phyloP scores from a whole-genome alignment of 2,329 filamentous ascomycete species.

The Hymenoscyphus scutula region DNA sequence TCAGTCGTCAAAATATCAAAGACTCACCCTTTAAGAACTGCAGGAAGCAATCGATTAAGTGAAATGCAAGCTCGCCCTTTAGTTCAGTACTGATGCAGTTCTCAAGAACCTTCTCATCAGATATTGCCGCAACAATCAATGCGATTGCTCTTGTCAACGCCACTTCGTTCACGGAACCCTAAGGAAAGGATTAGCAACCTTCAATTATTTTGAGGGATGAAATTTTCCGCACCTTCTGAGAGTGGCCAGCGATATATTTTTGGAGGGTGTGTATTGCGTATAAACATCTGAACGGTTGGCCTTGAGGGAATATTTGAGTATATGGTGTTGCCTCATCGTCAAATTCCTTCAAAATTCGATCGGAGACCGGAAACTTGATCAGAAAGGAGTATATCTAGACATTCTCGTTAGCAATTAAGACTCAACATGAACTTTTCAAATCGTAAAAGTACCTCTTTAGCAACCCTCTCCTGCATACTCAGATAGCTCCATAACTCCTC shows the following conservation, averaged over 20 bases:
- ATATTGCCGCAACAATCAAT: slow-evolving; percentile 60
- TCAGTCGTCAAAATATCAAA: background rate
- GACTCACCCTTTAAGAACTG: slow-evolving; percentile 52
- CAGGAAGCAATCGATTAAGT: slow-evolving; percentile 56
- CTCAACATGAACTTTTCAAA: background rate
- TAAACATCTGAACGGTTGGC: slow-evolving; percentile 68
- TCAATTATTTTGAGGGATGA: slow-evolving; percentile 36
- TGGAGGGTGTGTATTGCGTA: slow-evolving; percentile 69
- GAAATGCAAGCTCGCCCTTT: slow-evolving; percentile 49
- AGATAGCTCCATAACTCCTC: slow-evolving; percentile 80
- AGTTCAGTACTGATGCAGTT: slow-evolving; percentile 44
- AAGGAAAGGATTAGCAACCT: slow-evolving; percentile 12
- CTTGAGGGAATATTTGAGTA: slow-evolving; percentile 63
- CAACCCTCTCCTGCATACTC: slow-evolving; percentile 66
- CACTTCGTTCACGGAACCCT: slow-evolving; percentile 35
- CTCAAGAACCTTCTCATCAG: slow-evolving; percentile 52
- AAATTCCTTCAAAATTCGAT: slow-evolving; percentile 58
- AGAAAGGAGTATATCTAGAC: slow-evolving; percentile 68
- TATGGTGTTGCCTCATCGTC: slow-evolving; percentile 52
- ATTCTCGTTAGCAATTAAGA: slow-evolving; percentile 11
- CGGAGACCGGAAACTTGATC: slow-evolving; percentile 65
- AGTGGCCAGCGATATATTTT: slow-evolving; percentile 50
- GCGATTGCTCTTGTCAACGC: slow-evolving; percentile 46
- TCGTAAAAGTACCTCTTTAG: slow-evolving; percentile 55
- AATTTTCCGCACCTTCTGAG: slow-evolving; percentile 34